A percentile compares a stretch with the other conserved stretches of the same genome.
phyloP scores from a whole-genome alignment of 345 rosid species.

The Moricandia arvensis region DNA sequence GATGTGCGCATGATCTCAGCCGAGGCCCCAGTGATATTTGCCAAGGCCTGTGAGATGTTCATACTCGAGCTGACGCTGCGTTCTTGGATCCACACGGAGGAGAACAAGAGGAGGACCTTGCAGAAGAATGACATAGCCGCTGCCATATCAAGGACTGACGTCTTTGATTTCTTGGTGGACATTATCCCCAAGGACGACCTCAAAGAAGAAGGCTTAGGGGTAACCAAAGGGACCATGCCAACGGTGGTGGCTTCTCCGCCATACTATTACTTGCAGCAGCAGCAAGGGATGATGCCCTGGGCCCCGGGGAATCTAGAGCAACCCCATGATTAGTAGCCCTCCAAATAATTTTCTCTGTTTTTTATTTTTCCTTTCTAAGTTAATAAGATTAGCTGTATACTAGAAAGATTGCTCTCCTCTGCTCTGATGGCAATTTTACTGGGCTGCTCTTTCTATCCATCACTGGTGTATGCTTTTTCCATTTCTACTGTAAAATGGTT shows the following conservation, averaged over 20 bases:
- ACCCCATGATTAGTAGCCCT: constrained; percentile 17
- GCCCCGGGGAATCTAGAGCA: constrained; percentile 15
- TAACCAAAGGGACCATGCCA: constrained; percentile 45
- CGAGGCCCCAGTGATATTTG: constrained; percentile 60
- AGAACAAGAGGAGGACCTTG: constrained; percentile 58
- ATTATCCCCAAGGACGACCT: constrained; percentile 55
- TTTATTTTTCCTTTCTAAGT: no score
- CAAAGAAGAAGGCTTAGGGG: constrained; percentile 57
- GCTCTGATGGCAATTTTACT: background rate
- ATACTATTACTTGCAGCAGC: constrained; percentile 45
- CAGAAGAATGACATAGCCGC: constrained; percentile 63
- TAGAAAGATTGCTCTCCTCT: background rate
- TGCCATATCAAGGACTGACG: constrained; percentile 57
- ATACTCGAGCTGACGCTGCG: constrained; percentile 55
- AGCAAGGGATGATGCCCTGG: constrained; percentile 36
- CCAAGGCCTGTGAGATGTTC: constrained; percentile 63
- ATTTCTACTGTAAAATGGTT: constrained; percentile 7
- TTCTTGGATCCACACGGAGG: constrained; percentile 63
- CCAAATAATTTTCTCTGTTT: background rate
- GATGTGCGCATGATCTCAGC: constrained; percentile 64
- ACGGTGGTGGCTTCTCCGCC: constrained; percentile 42
- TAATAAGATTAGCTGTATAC: background rate
- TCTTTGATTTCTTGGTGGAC: constrained; percentile 57
- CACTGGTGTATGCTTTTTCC: background rate
- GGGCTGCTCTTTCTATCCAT: background rate